Conservation (phyloP, 345 rosid species). For the Corchorus capsularis region DNA sequence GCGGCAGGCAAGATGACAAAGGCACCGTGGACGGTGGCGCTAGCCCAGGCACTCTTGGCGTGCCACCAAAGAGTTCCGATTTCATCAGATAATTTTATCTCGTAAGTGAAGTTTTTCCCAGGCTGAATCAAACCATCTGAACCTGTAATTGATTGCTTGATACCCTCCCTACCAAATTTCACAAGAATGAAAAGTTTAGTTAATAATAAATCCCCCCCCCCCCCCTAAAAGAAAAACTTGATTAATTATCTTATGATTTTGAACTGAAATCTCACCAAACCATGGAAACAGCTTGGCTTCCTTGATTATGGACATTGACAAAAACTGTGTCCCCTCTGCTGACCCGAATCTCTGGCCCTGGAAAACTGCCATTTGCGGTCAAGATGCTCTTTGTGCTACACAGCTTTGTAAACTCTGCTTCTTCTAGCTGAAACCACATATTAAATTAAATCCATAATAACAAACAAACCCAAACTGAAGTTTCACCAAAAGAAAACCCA, state of each 20-base stretch:
- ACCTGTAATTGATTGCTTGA: constrained; percentile 50
- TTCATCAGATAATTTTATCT: constrained; percentile 31
- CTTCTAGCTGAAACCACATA: constrained; percentile 8
- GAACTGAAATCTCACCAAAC: constrained; percentile 35
- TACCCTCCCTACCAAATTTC: constrained; percentile 40
- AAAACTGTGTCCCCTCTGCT: constrained; percentile 43
- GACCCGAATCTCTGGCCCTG: constrained; percentile 50
- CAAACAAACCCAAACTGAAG: background rate
- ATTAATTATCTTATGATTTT: too few relatives aligned
- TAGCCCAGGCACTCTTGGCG: constrained; percentile 53
- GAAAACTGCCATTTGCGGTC: constrained; percentile 52
- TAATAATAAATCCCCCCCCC: background rate
- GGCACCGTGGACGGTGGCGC: constrained; percentile 55
- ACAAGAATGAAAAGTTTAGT: background rate
- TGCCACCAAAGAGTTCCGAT: constrained; percentile 66
- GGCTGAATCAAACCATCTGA: constrained; percentile 49
- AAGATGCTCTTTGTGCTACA: constrained; percentile 43
- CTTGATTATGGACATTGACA: constrained; percentile 54
- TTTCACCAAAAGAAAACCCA: background rate
- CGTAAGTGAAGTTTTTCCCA: constrained; percentile 38
- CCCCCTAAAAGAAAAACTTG: too few relatives aligned
- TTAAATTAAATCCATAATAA: too few relatives aligned
- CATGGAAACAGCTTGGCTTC: constrained; percentile 43
- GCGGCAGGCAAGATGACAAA: constrained; percentile 32
- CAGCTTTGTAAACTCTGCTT: constrained; percentile 33